Base-by-base conservation (phyloP, 1,139 yeast genomes). In the Wickerhamomyces sp. region DNA sequence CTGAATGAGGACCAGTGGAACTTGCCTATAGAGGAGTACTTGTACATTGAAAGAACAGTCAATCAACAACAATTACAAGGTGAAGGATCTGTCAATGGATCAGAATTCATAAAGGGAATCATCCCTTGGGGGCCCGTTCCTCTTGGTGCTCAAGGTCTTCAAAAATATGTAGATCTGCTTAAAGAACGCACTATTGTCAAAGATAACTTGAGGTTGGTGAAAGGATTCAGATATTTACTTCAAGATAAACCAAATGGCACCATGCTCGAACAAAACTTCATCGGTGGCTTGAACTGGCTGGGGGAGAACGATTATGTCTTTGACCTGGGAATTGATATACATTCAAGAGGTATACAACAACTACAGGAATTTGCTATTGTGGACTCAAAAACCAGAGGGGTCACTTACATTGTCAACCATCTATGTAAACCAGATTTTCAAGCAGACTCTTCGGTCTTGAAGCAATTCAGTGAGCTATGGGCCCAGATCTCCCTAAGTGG, bases 261-360 rank as follows among this genome's bases (percentile, higher is more conserved):
- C 0, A 66, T 67, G 71, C 40, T 60, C 7, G 43, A 56, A 7
- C 45, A 46, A 2, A 37, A 50, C 7, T 64, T 70, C 44, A 52
- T 62, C 23, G 65, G 63, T 7, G 57, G 66, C 0, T 45, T 71
- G 27, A 56, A 65, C 10, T 68, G 67, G 65, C 45, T 71, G 10
- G 66, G 62, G 4, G 47, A 50, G 2, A 41, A 60, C 7, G 54
- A 60, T 14, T 63, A 51, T 36, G 58, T 59, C 1, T 72, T 71
- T 50, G 76, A 72, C 41, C 54, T 71, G 46, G 76, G 76, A 6
- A 66, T 72, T 37, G 75, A 72, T 51, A 51, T 66, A 38, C 63
- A 67, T 38, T 53, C 60, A 18, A 65, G 64, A 3, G 75, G 76
- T 0, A 30, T 61, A n/a, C 63, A 69, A 66, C 76, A 72, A 51